phyloP scores from a whole-genome alignment of 306 rosid species.

The Acmispon strigosus region DNA sequence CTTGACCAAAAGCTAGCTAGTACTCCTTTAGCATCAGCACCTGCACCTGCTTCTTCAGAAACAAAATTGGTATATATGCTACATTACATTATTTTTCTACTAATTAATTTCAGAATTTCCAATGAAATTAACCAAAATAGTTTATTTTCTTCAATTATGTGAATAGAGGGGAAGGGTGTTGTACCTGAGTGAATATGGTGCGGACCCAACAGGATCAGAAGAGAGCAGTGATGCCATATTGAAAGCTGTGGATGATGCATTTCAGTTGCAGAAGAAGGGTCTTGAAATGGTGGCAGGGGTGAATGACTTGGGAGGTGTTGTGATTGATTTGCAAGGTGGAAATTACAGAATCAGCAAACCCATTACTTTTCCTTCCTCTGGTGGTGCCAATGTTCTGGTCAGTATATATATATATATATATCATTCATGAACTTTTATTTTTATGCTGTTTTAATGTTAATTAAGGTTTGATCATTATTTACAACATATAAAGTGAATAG shows the following conservation, averaged over 20 bases:
- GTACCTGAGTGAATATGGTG: conserved; percentile 49
- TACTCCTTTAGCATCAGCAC: background rate
- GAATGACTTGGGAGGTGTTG: conserved; percentile 51
- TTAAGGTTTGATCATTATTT: no score
- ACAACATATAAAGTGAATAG: no score
- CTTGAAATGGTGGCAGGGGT: conserved; percentile 46
- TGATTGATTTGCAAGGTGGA: conserved; percentile 63
- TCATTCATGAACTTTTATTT: background rate
- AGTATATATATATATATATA: no score
- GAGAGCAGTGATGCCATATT: conserved; percentile 47
- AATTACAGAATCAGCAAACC: conserved; percentile 49
- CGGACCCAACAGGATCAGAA: conserved; percentile 49
- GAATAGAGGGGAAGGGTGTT: conserved; percentile 41
- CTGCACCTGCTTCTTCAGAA: conserved; percentile 25
- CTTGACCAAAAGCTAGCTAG: background rate
- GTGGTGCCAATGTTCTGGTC: conserved; percentile 59
- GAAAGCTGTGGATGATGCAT: conserved; percentile 43
- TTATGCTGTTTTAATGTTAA: no score
- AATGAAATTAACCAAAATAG: no score
- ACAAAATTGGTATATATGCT: conserved; percentile 23
- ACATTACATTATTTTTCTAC: background rate
- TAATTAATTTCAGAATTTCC: background rate
- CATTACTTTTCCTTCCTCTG: conserved; percentile 41
- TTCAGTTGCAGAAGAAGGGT: conserved; percentile 8
- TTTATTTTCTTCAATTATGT: background rate